phyloP scores from a whole-genome alignment of 257 asterid genomes.

The Marsdenia floribunda region DNA sequence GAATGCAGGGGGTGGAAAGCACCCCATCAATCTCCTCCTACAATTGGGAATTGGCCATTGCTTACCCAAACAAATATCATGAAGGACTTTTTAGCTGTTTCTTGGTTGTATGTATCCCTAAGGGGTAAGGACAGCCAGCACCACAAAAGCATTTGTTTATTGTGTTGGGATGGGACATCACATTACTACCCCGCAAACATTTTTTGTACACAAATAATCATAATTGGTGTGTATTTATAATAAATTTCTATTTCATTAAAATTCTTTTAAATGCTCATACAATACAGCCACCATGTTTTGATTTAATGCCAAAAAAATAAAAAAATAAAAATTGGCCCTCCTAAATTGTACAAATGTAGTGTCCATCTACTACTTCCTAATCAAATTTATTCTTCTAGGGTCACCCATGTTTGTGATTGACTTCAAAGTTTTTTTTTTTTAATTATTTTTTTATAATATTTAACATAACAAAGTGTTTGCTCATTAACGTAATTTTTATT shows the following conservation, averaged over 20 bases:
- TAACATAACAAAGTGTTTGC: no score
- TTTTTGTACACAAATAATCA: no score
- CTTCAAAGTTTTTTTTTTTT: background rate
- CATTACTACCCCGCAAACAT: background rate
- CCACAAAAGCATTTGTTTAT: background rate
- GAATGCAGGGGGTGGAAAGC: background rate
- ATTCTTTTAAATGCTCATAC: background rate
- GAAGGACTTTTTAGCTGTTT: slow-evolving; percentile 22
- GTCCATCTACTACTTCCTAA: background rate
- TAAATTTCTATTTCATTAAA: background rate
- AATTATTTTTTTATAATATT: no score
- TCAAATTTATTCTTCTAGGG: background rate
- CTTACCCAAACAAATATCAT: slow-evolving; percentile 12
- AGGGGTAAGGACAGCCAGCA: slow-evolving; percentile 20
- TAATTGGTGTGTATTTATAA: background rate
- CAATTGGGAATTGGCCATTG: background rate
- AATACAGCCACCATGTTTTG: no score
- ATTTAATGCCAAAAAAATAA: no score
- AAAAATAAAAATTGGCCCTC: background rate
- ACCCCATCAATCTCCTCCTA: slow-evolving; percentile 8
- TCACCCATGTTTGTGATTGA: background rate
- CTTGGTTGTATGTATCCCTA: slow-evolving; percentile 15
- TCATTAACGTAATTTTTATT: no score
- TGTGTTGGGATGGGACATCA: background rate
- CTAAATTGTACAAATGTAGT: background rate